A percentile compares a stretch with the other conserved stretches of the same genome.
phyloP scores from a whole-genome alignment of 768 basidiomycete genomes.

The Mycena maculata region DNA sequence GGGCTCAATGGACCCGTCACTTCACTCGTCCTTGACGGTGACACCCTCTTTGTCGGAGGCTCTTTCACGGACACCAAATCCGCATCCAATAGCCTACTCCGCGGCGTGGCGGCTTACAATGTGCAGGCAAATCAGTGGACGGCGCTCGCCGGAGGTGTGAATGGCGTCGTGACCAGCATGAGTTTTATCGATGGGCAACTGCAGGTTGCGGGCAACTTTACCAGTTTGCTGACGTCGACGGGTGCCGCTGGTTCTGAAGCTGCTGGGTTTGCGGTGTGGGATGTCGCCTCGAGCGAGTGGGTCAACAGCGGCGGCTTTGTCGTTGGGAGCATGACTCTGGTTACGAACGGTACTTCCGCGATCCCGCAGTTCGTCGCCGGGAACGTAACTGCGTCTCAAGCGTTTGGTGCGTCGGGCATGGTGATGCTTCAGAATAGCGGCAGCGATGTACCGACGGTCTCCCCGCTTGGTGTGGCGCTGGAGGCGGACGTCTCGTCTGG shows the following conservation, averaged over 20 bases:
- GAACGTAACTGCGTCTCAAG: slow-evolving; percentile 63
- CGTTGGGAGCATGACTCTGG: slow-evolving; percentile 74
- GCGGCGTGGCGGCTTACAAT: slow-evolving; percentile 79
- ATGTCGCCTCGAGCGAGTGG: slow-evolving; percentile 71
- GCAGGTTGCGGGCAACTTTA: slow-evolving; percentile 83
- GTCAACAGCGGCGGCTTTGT: slow-evolving; percentile 80
- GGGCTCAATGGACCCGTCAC: slow-evolving; percentile 87
- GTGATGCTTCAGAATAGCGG: slow-evolving; percentile 79
- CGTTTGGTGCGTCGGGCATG: slow-evolving; percentile 83
- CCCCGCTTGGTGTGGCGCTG: slow-evolving; percentile 71
- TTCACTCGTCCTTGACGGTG: slow-evolving; percentile 70
- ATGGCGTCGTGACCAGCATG: slow-evolving; percentile 79
- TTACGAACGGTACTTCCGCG: slow-evolving; percentile 72
- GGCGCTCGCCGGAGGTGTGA: slow-evolving; percentile 76
- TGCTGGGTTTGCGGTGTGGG: slow-evolving; percentile 83
- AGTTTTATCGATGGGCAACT: slow-evolving; percentile 61
- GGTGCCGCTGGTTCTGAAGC: slow-evolving; percentile 49
- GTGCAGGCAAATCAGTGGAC: slow-evolving; percentile 73
- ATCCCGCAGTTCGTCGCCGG: slow-evolving; percentile 76
- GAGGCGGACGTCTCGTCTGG: slow-evolving; percentile 47
- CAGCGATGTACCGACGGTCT: slow-evolving; percentile 65
- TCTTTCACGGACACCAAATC: slow-evolving; percentile 78
- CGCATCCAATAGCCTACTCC: slow-evolving; percentile 64
- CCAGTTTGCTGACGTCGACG: slow-evolving; percentile 51
- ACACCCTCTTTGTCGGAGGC: slow-evolving; percentile 88